Percentiles rank a stretch among this genome's conserved stretches.
These are phyloP conservation scores for Claviceps purpurea DNA, from an alignment of 2,329 filamentous ascomycete genomes.

Conservation along the genomic window DNA sequence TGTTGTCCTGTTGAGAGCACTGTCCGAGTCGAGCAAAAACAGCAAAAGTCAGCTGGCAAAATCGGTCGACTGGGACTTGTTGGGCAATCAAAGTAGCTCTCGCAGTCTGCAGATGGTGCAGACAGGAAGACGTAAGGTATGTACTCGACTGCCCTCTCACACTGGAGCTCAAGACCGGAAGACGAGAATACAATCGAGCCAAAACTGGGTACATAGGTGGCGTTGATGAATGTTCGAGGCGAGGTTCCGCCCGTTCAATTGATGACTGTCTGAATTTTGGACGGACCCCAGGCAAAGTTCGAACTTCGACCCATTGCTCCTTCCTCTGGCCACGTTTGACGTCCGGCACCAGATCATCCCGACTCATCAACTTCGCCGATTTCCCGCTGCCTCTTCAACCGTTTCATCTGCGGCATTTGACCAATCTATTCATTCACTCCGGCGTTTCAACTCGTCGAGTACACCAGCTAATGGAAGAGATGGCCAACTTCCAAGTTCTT, in stretches of 20 bases:
- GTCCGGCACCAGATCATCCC: no score
- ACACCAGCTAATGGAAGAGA: background rate
- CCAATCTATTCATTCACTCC: background rate
- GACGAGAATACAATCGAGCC: background rate
- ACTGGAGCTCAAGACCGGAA: background rate
- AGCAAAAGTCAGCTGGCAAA: background rate
- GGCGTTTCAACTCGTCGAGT: background rate
- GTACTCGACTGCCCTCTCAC: background rate
- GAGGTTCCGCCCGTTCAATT: background rate
- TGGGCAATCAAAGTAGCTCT: background rate
- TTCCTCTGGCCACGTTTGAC: no score
- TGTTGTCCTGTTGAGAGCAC: conserved; percentile 2
- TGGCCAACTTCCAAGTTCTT: background rate
- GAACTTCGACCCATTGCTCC: no score
- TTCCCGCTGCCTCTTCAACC: no score
- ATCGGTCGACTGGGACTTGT: background rate
- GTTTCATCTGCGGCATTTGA: no score
- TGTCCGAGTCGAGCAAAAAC: background rate
- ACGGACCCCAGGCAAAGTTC: no score
- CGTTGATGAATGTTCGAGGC: background rate
- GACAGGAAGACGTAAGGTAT: background rate
- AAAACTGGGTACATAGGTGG: background rate
- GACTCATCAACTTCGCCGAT: no score
- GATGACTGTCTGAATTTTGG: no score
- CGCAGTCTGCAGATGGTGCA: background rate